Base-by-base conservation (phyloP, 2,329 filamentous ascomycete species). In the Mariannaea elegans region DNA sequence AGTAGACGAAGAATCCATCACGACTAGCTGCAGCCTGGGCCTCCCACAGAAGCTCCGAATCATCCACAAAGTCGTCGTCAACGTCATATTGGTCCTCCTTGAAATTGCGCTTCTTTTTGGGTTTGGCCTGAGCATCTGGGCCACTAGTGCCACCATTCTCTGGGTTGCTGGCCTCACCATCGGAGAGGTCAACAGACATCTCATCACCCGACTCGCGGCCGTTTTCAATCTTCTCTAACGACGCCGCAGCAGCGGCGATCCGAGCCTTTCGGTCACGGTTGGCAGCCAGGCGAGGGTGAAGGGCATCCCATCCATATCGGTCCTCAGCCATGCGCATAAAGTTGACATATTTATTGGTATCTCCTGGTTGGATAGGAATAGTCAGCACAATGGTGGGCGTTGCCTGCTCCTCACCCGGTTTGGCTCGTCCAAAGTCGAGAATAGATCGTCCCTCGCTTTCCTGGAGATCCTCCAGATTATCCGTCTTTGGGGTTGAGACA, bases 1-100 rank as follows among this genome's bases (percentile, higher is more conserved):
- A 96, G 77, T 97, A 99, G 2, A 99, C 95, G 74, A 98, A 99
- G 80, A 98, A 99, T 1, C 95, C 95, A 73, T 98, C 95, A 68
- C 94, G 92, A 66, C 92, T 94, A 45, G 95, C 94, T 4, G 94
- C 93, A 7, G 94, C 94, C 73, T 97, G 92, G 72, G 97, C 93
- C 77, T 98, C 93, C 94, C 94, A 98, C 1, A 96, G 84, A 72
- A 97, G 77, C 75, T 99, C 95, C 1, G 93, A 96, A 73, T 99
- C 95, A 71, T 99, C 95, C 56, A 94, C 87, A 76, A 94, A 94
- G 52, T 90, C 91, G 71, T 94, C 91, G 46, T 91, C 89, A 70
- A 91, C 90, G 72, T 94, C 91, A 70, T 94, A 94, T 69, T 94
- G 89, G 76, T 96, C 90, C 74, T 93, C 87, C 73, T 90, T 89